Conservation (phyloP, 1,284 basidiomycete genomes). For the Papiliotrema terrestris region DNA sequence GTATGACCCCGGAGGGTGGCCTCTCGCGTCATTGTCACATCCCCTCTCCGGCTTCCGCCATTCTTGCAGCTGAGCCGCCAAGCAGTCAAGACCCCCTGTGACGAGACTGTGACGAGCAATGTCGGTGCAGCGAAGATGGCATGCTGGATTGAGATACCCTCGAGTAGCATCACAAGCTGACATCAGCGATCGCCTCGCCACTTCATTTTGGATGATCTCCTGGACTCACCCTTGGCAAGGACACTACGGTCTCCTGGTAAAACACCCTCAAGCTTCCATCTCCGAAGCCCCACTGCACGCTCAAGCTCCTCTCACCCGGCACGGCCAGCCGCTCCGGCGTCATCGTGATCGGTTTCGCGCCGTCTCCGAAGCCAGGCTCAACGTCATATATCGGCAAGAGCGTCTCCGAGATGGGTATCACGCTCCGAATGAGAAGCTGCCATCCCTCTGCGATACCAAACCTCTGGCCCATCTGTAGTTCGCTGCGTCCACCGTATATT, state of each 20-base stretch:
- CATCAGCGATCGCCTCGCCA: slow-evolving; percentile 22
- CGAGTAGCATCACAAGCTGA: slow-evolving; percentile 69
- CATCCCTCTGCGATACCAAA: slow-evolving; percentile 72
- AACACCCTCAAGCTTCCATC: slow-evolving; percentile 39
- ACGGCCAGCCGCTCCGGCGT: slow-evolving; percentile 26
- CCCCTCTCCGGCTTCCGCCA: slow-evolving; percentile 29
- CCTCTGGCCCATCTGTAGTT: slow-evolving; percentile 64
- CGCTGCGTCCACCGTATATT: slow-evolving; percentile 64
- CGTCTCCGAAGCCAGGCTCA: slow-evolving; percentile 13
- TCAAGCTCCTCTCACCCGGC: slow-evolving; percentile 19
- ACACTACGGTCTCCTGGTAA: slow-evolving; percentile 57
- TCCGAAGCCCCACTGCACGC: slow-evolving; percentile 45
- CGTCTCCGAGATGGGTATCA: slow-evolving; percentile 49
- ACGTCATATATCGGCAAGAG: slow-evolving; percentile 60
- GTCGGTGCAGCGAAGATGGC: slow-evolving; percentile 70
- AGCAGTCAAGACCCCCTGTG: slow-evolving; percentile 69
- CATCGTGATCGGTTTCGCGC: slow-evolving; percentile 25
- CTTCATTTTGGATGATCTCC: too few relatives aligned
- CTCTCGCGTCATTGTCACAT: slow-evolving; percentile 53
- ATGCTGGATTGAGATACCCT: slow-evolving; percentile 67
- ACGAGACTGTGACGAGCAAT: slow-evolving; percentile 70
- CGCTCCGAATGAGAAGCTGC: slow-evolving; percentile 44
- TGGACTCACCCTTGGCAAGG: slow-evolving; percentile 58
- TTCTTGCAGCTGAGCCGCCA: slow-evolving; percentile 59
- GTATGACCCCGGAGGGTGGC: slow-evolving; percentile 76